Percentiles rank a stretch among this genome's conserved stretches.
These are phyloP conservation scores for Cordyceps militaris DNA, from an alignment of 2,329 filamentous ascomycete species.

Conservation along the genomic window DNA sequence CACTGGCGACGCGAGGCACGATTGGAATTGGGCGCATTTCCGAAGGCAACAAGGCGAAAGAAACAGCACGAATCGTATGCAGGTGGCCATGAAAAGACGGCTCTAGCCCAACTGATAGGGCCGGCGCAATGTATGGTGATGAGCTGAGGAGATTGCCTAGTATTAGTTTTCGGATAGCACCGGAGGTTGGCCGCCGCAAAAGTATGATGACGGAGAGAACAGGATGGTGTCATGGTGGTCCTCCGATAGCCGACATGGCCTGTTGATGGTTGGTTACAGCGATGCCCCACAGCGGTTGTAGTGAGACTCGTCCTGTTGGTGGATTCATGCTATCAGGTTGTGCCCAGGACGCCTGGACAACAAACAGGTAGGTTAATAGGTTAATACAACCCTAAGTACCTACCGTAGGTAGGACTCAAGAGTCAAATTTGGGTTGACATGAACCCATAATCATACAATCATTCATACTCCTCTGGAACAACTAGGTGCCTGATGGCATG, in stretches of 20 bases:
- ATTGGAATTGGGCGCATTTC: constrained; percentile 1
- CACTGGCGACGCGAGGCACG: background rate
- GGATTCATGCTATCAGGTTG: background rate
- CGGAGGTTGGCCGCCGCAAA: background rate
- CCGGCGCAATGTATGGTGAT: background rate
- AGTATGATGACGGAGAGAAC: background rate
- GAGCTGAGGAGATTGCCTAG: background rate
- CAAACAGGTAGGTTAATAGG: no score
- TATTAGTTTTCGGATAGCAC: background rate
- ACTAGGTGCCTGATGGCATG: no score
- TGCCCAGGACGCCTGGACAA: no score
- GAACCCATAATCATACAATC: no score
- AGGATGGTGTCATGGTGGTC: background rate
- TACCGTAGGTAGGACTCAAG: no score
- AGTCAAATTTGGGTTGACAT: no score
- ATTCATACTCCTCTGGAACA: no score
- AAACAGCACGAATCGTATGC: background rate
- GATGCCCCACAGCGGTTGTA: background rate
- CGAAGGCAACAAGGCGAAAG: background rate
- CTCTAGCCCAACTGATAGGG: background rate
- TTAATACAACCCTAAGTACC: no score
- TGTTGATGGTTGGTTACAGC: background rate
- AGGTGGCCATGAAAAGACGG: background rate
- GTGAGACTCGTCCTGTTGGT: background rate
- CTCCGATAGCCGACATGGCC: background rate